A percentile compares a stretch with the other conserved stretches of the same genome.
These are phyloP conservation scores for Symbiotaphrina buchneri DNA, from an alignment of 495 filamentous ascomycete genomes.

Conservation along the genomic window DNA sequence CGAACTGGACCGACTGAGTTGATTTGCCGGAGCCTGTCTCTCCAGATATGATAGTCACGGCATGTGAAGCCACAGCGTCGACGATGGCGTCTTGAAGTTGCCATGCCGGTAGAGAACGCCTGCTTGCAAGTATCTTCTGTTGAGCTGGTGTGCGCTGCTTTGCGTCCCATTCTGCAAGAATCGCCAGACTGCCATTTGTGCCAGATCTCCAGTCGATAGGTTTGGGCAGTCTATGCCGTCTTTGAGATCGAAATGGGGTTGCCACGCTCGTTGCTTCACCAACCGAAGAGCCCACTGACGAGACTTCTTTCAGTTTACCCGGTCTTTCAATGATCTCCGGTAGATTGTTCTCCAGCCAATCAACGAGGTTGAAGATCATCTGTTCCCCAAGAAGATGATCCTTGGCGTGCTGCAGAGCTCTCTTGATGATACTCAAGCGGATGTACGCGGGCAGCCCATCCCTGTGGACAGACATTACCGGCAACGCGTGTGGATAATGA, in stretches of 20 bases:
- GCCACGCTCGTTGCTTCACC: slow-evolving; percentile 19
- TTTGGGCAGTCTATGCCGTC: slow-evolving; percentile 1
- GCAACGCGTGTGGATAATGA: slow-evolving; percentile 49
- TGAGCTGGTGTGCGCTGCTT: slow-evolving; percentile 33
- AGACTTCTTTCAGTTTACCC: slow-evolving; percentile 61
- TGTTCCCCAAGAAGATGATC: slow-evolving; percentile 51
- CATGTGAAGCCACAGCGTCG: slow-evolving; percentile 41
- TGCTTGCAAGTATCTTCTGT: slow-evolving; percentile 42
- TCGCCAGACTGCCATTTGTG: slow-evolving; percentile 17
- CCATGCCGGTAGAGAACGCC: slow-evolving; percentile 74
- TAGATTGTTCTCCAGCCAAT: slow-evolving; percentile 73
- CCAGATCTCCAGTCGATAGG: slow-evolving; percentile 14
- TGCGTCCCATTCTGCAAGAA: slow-evolving; percentile 26
- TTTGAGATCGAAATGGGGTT: slow-evolving; percentile 12
- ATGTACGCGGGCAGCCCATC: slow-evolving; percentile 81
- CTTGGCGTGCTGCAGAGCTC: slow-evolving; percentile 42
- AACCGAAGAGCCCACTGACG: slow-evolving; percentile 36
- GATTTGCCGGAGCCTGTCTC: slow-evolving; percentile 96
- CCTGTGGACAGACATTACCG: slow-evolving; percentile 45
- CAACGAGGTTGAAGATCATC: slow-evolving; percentile 72
- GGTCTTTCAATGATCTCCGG: slow-evolving; percentile 57
- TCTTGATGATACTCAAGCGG: slow-evolving; percentile 67
- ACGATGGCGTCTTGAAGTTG: slow-evolving; percentile 55
- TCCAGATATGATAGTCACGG: slow-evolving; percentile 88
- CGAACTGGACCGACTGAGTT: slow-evolving; percentile 89